Conservation (phyloP, 345 rosid species). For the Euphorbia pulcherrima region DNA sequence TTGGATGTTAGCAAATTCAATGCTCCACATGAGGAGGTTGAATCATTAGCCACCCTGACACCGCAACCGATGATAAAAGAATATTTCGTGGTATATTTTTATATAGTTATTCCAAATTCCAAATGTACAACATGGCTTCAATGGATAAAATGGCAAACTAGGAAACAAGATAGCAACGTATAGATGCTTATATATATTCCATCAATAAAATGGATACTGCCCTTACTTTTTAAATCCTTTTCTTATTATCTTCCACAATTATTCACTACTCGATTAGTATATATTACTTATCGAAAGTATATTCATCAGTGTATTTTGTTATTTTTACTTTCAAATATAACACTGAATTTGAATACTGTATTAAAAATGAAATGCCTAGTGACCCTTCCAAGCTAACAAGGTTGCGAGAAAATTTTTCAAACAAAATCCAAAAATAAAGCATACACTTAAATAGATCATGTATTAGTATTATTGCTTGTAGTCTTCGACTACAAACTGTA, state of each 20-base stretch:
- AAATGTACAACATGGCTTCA: background rate
- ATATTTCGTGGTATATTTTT: too few relatives aligned
- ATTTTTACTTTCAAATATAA: too few relatives aligned
- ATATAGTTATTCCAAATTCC: background rate
- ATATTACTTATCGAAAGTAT: too few relatives aligned
- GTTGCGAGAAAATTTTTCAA: background rate
- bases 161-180: background rate
- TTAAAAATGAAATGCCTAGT: background rate
- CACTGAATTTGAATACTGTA: background rate
- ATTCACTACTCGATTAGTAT: too few relatives aligned
- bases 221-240: background rate
- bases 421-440: background rate
- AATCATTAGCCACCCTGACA: too few relatives aligned
- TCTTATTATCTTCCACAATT: background rate
- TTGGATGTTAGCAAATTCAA: too few relatives aligned
- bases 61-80: too few relatives aligned
- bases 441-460: background rate
- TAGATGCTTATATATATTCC: background rate
- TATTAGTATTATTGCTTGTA: too few relatives aligned
- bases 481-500: background rate
- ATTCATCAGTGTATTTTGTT: too few relatives aligned
- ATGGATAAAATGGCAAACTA: background rate
- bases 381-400: background rate
- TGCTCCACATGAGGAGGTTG: too few relatives aligned
- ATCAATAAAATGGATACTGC: slow-evolving; percentile 1